Conservation (phyloP, 2,329 filamentous ascomycete species). For the Lecanicillium sp. region DNA sequence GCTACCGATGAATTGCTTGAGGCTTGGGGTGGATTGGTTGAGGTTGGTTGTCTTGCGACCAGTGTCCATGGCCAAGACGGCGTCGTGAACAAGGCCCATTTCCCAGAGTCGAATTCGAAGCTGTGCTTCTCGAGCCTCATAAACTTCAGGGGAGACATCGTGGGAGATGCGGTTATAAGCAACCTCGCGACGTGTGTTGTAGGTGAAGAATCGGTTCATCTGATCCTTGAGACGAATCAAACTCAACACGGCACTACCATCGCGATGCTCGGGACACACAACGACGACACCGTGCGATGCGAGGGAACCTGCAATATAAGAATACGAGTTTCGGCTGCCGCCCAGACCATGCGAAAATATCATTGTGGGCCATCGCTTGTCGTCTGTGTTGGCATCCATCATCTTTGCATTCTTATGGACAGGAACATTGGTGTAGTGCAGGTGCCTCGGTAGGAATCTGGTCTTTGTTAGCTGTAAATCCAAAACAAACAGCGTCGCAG, state of each 20-base stretch:
- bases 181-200: conserved; percentile 22
- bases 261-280: conserved; percentile 73
- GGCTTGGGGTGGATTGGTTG: conserved; percentile 38
- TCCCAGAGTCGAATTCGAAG: conserved; percentile 73
- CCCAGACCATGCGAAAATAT: conserved; percentile 83
- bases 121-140: conserved; percentile 60
- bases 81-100: conserved; percentile 61
- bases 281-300: conserved; percentile 77
- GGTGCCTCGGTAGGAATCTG: conserved; percentile 59
- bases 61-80: conserved; percentile 56
- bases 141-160: conserved; percentile 54
- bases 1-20: conserved; percentile 50
- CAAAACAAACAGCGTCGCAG: too few relatives aligned
- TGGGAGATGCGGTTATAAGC: conserved; percentile 52
- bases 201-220: conserved; percentile 22
- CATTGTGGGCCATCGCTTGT: conserved; percentile 66
- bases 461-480: too few relatives aligned
- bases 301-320: conserved; percentile 69
- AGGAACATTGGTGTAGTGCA: conserved; percentile 67
- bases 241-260: conserved; percentile 70
- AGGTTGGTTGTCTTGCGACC: conserved; percentile 43
- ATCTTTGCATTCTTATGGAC: conserved; percentile 63
- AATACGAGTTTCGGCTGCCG: conserved; percentile 75
- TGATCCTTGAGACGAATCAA: conserved; percentile 56
- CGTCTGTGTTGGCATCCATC: conserved; percentile 36